Percentiles rank a stretch among this genome's conserved stretches.
Conservation (phyloP, 1,284 basidiomycete species). For the Takashimella tepidaria region DNA sequence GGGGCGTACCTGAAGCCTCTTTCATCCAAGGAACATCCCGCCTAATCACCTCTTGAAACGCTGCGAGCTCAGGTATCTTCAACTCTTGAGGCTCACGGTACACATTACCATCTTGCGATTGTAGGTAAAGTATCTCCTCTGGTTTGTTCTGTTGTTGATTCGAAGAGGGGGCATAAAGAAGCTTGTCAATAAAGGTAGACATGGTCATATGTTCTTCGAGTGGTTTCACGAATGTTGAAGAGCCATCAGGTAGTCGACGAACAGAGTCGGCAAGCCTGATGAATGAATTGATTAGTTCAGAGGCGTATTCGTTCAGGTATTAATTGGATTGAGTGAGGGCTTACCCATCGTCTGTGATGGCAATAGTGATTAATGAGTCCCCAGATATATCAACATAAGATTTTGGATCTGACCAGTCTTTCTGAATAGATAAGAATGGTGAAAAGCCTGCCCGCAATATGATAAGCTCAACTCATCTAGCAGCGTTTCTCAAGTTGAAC, state of each 20-base stretch:
- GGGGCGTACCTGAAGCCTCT: constrained; percentile 63
- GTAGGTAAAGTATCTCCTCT: constrained; percentile 64
- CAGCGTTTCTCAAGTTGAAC: neutral
- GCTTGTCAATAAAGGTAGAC: constrained; percentile 53
- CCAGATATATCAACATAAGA: constrained; percentile 52
- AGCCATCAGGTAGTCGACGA: constrained; percentile 51
- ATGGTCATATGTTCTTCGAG: constrained; percentile 63
- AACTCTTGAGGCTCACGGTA: constrained; percentile 46
- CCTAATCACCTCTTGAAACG: constrained; percentile 60
- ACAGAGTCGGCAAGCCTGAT: constrained; percentile 73
- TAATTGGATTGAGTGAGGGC: constrained; percentile 16
- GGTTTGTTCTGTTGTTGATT: too few relatives aligned
- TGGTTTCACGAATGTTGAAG: constrained; percentile 73
- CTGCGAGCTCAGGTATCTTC: constrained; percentile 57
- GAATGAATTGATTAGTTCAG: neutral
- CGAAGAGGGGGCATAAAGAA: constrained; percentile 32
- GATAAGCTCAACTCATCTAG: too few relatives aligned
- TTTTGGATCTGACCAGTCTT: constrained; percentile 23
- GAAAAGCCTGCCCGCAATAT: too few relatives aligned
- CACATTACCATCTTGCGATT: constrained; percentile 86
- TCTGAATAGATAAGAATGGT: too few relatives aligned
- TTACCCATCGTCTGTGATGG: constrained; percentile 78
- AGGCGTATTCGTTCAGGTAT: neutral
- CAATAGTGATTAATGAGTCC: constrained; percentile 60
- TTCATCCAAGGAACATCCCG: constrained; percentile 66